A percentile compares a stretch with the other conserved stretches of the same genome.
Conservation (phyloP, 2,329 filamentous ascomycete genomes). For the Atkinsonella hypoxylon region DNA sequence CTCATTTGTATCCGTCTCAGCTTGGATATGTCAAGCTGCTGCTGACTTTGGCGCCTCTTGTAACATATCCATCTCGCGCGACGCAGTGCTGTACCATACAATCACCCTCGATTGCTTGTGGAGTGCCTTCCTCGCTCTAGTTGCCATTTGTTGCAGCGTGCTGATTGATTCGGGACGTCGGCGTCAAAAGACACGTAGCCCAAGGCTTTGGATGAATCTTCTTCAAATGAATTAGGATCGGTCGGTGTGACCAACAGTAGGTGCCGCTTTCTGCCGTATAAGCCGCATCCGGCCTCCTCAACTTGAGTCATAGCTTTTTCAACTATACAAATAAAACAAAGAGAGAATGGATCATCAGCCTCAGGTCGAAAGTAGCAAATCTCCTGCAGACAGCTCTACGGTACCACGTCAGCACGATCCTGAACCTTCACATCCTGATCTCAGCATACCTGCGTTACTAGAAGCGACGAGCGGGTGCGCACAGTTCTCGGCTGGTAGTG, state of each 20-base stretch:
- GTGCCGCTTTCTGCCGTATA: not conserved
- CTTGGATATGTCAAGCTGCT: not conserved
- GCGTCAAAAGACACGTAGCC: not conserved
- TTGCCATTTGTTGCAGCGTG: not conserved
- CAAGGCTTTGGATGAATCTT: not conserved
- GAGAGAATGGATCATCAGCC: constrained; percentile 1
- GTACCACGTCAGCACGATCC: not conserved
- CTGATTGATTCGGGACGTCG: not conserved
- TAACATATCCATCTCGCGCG: not conserved
- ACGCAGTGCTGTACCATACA: not conserved
- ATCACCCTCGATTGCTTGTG: not conserved
- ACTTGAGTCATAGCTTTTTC: not conserved
- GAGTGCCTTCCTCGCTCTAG: not conserved
- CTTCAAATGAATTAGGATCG: not conserved
- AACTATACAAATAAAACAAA: not conserved
- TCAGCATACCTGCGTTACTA: constrained; percentile 3
- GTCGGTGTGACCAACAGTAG: not conserved
- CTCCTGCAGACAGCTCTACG: not conserved
- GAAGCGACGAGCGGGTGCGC: not conserved
- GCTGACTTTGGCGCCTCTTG: not conserved
- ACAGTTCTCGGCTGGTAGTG: not conserved
- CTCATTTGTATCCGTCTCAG: not conserved
- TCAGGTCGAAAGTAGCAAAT: not conserved
- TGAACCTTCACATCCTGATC: constrained; percentile 1
- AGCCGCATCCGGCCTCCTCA: not conserved